phyloP scores from a whole-genome alignment of 768 basidiomycete genomes.

The Imleria badia region DNA sequence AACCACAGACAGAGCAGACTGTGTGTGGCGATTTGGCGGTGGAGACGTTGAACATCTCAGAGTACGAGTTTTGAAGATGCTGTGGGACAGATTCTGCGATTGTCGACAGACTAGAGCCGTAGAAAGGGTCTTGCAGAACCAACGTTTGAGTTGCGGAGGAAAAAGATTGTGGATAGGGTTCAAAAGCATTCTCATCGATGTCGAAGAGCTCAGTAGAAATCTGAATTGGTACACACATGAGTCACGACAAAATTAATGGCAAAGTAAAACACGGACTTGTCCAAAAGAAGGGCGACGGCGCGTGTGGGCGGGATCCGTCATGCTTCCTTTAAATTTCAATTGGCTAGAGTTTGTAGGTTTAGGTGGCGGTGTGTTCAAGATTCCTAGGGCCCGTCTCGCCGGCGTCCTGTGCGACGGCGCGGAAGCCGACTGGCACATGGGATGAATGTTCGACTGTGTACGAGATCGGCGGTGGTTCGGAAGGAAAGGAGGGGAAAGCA shows the following conservation, averaged over 20 bases:
- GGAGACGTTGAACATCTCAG: conserved; percentile 24
- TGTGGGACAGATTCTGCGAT: conserved; percentile 31
- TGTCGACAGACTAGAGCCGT: conserved; percentile 33
- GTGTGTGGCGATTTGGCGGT: conserved; percentile 16
- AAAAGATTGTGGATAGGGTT: conserved; percentile 44
- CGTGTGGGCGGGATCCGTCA: conserved; percentile 66
- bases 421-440: conserved; percentile 30
- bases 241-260: conserved; percentile 15
- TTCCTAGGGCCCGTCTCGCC: conserved; percentile 36
- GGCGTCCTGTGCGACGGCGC: conserved; percentile 31
- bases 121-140: conserved; percentile 45
- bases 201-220: conserved; percentile 63
- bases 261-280: conserved; percentile 35
- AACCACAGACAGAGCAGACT: conserved; percentile 67
- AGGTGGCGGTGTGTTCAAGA: conserved; percentile 62
- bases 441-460: conserved; percentile 54
- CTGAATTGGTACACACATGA: conserved; percentile 27
- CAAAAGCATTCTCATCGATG: conserved; percentile 71
- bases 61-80: conserved; percentile 18
- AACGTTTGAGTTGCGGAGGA: conserved; percentile 34
- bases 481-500: conserved; percentile 60
- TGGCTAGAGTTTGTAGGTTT: conserved; percentile 54
- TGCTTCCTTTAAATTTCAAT: conserved; percentile 65
- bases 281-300: conserved; percentile 41
- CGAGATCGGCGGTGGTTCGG: conserved; percentile 55